These are phyloP conservation scores for Paramarasmius palmivorus DNA, from an alignment of 1,284 basidiomycete species.

Conservation along the genomic window DNA sequence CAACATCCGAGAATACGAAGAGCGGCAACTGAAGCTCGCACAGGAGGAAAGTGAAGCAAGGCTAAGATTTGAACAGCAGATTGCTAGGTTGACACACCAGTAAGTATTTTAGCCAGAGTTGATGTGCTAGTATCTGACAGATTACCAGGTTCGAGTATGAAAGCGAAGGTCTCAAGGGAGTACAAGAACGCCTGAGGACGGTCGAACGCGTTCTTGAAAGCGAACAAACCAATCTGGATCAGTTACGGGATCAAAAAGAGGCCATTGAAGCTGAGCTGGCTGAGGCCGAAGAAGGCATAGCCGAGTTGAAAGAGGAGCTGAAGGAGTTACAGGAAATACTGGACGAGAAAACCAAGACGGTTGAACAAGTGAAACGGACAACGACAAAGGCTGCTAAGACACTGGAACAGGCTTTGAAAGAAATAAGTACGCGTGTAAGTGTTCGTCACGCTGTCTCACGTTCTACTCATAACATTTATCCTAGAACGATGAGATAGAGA, in stretches of 20 bases:
- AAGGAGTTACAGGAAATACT: conserved; percentile 60
- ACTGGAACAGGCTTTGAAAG: conserved; percentile 87
- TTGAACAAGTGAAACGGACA: conserved; percentile 79
- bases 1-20: conserved; percentile 94
- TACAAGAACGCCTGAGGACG: conserved; percentile 65
- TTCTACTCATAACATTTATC: not conserved
- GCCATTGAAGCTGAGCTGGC: conserved; percentile 66
- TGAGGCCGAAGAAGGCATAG: conserved; percentile 61
- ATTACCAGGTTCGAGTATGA: conserved; percentile 73
- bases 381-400: conserved; percentile 70
- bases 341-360: conserved; percentile 66
- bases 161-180: conserved; percentile 71
- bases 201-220: conserved; percentile 51
- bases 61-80: conserved; percentile 84
- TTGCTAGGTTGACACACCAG: conserved; percentile 88
- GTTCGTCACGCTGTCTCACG: not conserved
- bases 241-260: conserved; percentile 59
- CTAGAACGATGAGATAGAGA: conserved; percentile 94
- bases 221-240: conserved; percentile 59
- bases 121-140: conserved; percentile 7
- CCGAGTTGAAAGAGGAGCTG: conserved; percentile 61
- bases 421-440: conserved; percentile 78
- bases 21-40: conserved; percentile 85
- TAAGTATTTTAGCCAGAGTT: too few species aligned
- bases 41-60: conserved; percentile 87